Evolutionary conservation across 2,329 filamentous ascomycete genomes (phyloP).

Genomic region (Juglanconis juglandina): DNA sequence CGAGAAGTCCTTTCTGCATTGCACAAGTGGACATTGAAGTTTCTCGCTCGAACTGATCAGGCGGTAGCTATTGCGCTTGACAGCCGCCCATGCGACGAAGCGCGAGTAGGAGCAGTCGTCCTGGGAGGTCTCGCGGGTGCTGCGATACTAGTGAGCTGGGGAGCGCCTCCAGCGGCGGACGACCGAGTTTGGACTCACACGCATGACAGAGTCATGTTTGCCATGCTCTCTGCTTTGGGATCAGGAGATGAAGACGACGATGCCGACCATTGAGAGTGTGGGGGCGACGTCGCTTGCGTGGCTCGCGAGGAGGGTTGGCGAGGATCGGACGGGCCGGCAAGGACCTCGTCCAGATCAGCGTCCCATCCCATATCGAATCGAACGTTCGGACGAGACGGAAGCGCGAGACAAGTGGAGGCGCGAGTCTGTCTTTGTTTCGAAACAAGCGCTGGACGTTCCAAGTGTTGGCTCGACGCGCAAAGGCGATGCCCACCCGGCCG

Average conservation of each 20-base stretch:
- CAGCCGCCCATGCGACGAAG: constrained; percentile 56
- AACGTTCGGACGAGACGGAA: background rate
- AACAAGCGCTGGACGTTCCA: background rate
- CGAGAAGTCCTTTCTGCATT: constrained; percentile 47
- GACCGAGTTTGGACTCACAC: constrained; percentile 3
- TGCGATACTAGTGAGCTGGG: constrained; percentile 21
- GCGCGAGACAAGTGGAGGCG: background rate
- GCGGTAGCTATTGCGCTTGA: constrained; percentile 49
- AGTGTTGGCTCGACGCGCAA: background rate
- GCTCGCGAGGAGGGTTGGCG: background rate
- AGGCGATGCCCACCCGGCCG: background rate
- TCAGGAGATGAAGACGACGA: constrained; percentile 1
- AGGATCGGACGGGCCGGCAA: constrained; percentile 11
- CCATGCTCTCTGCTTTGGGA: background rate
- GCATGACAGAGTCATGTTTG: constrained; percentile 12
- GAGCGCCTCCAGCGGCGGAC: background rate
- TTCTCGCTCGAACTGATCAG: constrained; percentile 47
- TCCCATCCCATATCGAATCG: constrained; percentile 10
- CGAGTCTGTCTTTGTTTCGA: background rate
- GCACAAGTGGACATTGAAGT: constrained; percentile 49
- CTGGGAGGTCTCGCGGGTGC: constrained; percentile 41
- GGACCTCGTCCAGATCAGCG: constrained; percentile 7
- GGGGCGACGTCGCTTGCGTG: background rate
- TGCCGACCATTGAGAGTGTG: constrained; percentile 1
- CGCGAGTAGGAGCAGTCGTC: constrained; percentile 51